Evolutionary conservation across 78 protist genomes (phyloP).

Genomic region (Speleostelium caveatum): DNA sequence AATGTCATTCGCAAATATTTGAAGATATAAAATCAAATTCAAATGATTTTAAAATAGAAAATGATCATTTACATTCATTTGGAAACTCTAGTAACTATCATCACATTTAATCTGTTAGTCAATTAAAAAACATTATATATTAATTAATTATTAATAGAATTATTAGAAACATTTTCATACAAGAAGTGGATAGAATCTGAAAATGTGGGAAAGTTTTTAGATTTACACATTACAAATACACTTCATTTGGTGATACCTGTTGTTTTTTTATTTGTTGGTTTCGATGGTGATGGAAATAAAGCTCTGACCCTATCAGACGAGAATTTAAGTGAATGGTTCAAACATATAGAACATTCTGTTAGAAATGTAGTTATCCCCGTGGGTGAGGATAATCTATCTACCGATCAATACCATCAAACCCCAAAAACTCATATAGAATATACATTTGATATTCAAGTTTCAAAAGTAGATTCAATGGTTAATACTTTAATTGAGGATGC

Average conservation of each 20-base stretch:
- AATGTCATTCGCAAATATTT: too few species aligned
- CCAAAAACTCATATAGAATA: slow-evolving; percentile 71
- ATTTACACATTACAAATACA: slow-evolving; percentile 20
- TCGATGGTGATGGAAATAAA: slow-evolving; percentile 58
- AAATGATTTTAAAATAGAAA: too few species aligned
- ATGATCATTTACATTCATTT: too few species aligned
- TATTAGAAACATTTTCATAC: too few species aligned
- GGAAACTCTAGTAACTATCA: too few species aligned
- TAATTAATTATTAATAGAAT: too few species aligned
- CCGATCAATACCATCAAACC: slow-evolving; percentile 10
- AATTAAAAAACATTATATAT: too few species aligned
- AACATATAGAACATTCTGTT: slow-evolving; percentile 63
- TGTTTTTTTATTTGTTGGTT: slow-evolving; percentile 61
- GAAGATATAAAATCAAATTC: too few species aligned
- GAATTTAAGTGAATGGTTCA: slow-evolving; percentile 42
- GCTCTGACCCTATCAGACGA: slow-evolving; percentile 2
- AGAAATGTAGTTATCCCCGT: slow-evolving; percentile 40
- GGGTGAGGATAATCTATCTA: slow-evolving; percentile 40
- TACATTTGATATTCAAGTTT: slow-evolving; percentile 56
- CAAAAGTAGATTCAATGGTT: slow-evolving; percentile 50
- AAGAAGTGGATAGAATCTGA: slow-evolving; percentile 28
- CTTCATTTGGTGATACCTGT: slow-evolving; percentile 30
- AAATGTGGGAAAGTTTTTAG: slow-evolving; percentile 24
- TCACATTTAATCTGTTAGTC: too few species aligned
- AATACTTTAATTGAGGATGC: slow-evolving; percentile 65